Evolutionary conservation across 2,329 filamentous ascomycete genomes (phyloP).

Genomic region (Microdochium paspali): DNA sequence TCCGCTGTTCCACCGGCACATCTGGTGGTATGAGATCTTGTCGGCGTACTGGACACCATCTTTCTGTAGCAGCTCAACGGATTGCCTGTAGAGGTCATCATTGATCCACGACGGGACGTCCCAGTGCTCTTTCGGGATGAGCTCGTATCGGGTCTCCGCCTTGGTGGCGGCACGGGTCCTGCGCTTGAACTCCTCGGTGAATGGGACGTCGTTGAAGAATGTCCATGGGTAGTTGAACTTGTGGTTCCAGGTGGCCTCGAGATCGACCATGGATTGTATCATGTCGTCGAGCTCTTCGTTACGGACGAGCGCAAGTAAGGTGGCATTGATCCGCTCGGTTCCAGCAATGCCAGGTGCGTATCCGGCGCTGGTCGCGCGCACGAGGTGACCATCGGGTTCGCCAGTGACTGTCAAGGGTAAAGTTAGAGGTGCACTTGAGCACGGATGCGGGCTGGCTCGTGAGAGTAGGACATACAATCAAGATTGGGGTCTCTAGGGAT

Average conservation of each 20-base stretch:
- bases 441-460: background rate
- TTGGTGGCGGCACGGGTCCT: constrained; percentile 76
- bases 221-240: constrained; percentile 99
- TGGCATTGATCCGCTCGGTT: constrained; percentile 84
- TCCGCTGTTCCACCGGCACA: constrained; percentile 98
- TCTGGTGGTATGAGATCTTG: constrained; percentile 90
- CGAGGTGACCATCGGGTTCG: constrained; percentile 71
- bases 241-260: constrained; percentile 92
- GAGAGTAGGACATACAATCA: constrained; percentile 54
- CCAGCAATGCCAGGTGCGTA: constrained; percentile 70
- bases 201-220: constrained; percentile 95
- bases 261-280: constrained; percentile 78
- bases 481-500: constrained; percentile 70
- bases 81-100: constrained; percentile 74
- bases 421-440: constrained; percentile 2
- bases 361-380: constrained; percentile 57
- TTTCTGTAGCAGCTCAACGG: constrained; percentile 71
- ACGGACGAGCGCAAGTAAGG: constrained; percentile 81
- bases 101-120: constrained; percentile 88
- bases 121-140: constrained; percentile 95
- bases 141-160: constrained; percentile 76
- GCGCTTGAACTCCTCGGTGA: constrained; percentile 85
- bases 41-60: constrained; percentile 84
- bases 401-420: constrained; percentile 53
- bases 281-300: constrained; percentile 83